Percentiles rank a stretch among this genome's conserved stretches.
phyloP scores from a whole-genome alignment of 2,329 filamentous ascomycete species.

The Exophiala alcalophila region DNA sequence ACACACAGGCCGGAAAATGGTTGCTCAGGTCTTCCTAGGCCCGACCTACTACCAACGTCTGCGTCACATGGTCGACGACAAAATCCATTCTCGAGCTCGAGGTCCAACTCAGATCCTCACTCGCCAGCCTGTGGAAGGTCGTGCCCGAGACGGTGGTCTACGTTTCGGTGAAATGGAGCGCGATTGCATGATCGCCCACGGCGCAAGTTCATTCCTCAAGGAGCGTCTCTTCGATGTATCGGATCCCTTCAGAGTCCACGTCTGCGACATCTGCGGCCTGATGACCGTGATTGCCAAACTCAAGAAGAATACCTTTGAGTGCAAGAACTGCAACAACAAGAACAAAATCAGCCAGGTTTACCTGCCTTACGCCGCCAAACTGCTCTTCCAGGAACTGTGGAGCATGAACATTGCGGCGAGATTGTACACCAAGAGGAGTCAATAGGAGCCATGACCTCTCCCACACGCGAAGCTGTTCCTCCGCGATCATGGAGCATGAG shows the following conservation, averaged over 20 bases:
- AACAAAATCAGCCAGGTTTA: constrained; percentile 97
- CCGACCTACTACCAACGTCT: constrained; percentile 99
- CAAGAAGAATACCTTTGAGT: constrained; percentile 94
- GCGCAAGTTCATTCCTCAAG: constrained; percentile 93
- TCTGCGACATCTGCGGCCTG: constrained; percentile 96
- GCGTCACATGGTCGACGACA: constrained; percentile 99
- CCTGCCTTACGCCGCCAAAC: constrained; percentile 95
- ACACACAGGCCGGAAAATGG: constrained; percentile 89
- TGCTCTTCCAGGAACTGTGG: constrained; percentile 96
- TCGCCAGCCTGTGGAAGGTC: constrained; percentile 92
- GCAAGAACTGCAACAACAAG: constrained; percentile 97
- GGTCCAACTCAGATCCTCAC: constrained; percentile 97
- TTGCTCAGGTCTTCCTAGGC: constrained; percentile 92
- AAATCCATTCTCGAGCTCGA: constrained; percentile 97
- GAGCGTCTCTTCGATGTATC: constrained; percentile 96
- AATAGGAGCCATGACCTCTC: constrained; percentile 15
- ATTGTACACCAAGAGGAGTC: constrained; percentile 75
- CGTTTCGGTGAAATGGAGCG: constrained; percentile 98
- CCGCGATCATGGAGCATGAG: too few species aligned
- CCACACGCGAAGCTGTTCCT: too few species aligned
- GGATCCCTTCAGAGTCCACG: constrained; percentile 95
- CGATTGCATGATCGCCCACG: constrained; percentile 99
- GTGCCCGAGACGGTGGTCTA: constrained; percentile 86
- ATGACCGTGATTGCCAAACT: constrained; percentile 99
- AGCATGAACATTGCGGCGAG: constrained; percentile 98